Evolutionary conservation across 208 protist genomes (phyloP).

Genomic region (Trypanosoma grayi): DNA sequence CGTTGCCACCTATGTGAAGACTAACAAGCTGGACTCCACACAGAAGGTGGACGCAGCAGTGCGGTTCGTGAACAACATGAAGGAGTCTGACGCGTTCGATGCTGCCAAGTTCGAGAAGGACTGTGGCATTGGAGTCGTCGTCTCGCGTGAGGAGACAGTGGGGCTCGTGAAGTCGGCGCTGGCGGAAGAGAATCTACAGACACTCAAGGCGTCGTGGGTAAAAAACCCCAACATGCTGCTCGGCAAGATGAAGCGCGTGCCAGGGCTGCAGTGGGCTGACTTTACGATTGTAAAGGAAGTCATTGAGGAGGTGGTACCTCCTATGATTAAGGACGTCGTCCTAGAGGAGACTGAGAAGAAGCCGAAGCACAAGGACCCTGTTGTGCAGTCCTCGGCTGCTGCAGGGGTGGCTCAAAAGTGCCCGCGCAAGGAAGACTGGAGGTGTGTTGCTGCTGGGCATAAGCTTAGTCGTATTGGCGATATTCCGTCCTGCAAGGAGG

Average conservation of each 20-base stretch:
- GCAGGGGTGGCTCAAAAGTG: constrained; percentile 23
- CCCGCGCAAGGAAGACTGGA: constrained; percentile 53
- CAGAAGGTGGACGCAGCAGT: constrained; percentile 87
- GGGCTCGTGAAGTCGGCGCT: constrained; percentile 57
- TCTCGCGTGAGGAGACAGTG: constrained; percentile 47
- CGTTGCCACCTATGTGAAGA: constrained; percentile 55
- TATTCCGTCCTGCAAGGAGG: constrained; percentile 43
- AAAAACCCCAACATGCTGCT: constrained; percentile 86
- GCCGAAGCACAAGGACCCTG: constrained; percentile 2
- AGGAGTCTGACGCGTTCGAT: constrained; percentile 36
- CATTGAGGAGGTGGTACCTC: constrained; percentile 64
- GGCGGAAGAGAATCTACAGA: constrained; percentile 37
- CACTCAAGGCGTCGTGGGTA: constrained; percentile 65
- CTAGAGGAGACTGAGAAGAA: constrained; percentile 23
- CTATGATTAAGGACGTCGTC: constrained; percentile 50
- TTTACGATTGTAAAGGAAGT: constrained; percentile 56
- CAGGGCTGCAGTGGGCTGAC: constrained; percentile 76
- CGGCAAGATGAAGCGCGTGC: constrained; percentile 72
- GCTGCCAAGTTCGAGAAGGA: constrained; percentile 46
- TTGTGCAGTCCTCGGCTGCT: background rate
- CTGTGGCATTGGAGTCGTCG: constrained; percentile 76
- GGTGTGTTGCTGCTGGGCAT: constrained; percentile 38
- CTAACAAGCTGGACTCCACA: constrained; percentile 68
- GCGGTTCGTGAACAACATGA: constrained; percentile 63
- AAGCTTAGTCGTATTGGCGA: constrained; percentile 47